Percentiles rank a stretch among this genome's conserved stretches.
phyloP scores from a whole-genome alignment of 305 asterid species.

The Solanum hybrid region DNA sequence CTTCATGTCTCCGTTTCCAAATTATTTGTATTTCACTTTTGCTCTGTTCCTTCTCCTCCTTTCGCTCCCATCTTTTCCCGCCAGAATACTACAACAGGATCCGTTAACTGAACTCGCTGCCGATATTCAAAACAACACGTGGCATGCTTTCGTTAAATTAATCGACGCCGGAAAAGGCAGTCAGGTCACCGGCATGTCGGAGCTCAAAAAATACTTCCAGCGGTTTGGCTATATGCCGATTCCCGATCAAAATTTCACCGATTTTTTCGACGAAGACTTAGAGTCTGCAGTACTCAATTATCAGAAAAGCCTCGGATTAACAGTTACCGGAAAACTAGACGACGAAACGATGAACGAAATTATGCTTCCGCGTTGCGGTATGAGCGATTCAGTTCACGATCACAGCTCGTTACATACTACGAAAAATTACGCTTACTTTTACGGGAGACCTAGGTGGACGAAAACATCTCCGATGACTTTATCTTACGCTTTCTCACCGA shows the following conservation, averaged over 20 bases:
- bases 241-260: slow-evolving; percentile 25
- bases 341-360: slow-evolving; percentile 37
- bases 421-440: slow-evolving; percentile 41
- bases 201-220: slow-evolving; percentile 65
- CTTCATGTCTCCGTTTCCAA: slow-evolving; percentile 46
- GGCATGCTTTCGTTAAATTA: slow-evolving; percentile 47
- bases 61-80: slow-evolving; percentile 31
- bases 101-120: slow-evolving; percentile 20
- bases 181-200: slow-evolving; percentile 53
- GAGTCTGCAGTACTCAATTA: slow-evolving; percentile 40
- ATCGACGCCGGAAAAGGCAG: slow-evolving; percentile 57
- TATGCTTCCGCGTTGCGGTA: slow-evolving; percentile 65
- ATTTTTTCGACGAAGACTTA: slow-evolving; percentile 46
- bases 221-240: slow-evolving; percentile 53
- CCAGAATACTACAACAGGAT: slow-evolving; percentile 21
- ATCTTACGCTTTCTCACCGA: slow-evolving; percentile 57
- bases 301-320: slow-evolving; percentile 46
- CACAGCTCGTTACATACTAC: slow-evolving; percentile 20
- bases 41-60: slow-evolving; percentile 15
- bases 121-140: slow-evolving; percentile 33
- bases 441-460: slow-evolving; percentile 60
- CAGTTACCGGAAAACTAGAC: slow-evolving; percentile 53
- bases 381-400: slow-evolving; percentile 15
- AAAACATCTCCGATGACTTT: slow-evolving; percentile 33
- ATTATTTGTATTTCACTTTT: slow-evolving; percentile 19